These are phyloP conservation scores for Vigna radiata DNA, from an alignment of 306 rosid genomes.

Conservation along the genomic window DNA sequence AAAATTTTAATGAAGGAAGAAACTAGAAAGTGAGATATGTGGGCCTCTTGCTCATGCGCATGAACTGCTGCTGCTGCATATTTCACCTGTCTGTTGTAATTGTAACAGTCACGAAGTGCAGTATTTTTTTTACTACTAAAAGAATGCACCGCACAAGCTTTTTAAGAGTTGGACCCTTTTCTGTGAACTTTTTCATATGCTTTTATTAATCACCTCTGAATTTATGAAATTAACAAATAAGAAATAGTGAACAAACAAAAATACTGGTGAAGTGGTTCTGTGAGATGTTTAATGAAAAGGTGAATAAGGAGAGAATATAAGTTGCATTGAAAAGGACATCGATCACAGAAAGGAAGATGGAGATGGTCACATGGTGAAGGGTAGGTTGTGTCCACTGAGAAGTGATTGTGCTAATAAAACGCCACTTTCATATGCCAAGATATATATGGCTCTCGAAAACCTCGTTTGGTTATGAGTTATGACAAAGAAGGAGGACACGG, in stretches of 20 bases:
- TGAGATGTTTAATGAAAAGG: constrained; percentile 13
- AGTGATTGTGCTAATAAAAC: constrained; percentile 21
- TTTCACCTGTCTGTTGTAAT: background rate
- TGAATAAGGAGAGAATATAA: background rate
- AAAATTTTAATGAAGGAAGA: background rate
- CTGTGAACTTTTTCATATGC: background rate
- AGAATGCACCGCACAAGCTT: background rate
- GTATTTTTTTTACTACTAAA: background rate
- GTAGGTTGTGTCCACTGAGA: background rate
- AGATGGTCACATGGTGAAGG: constrained; percentile 16
- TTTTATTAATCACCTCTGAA: background rate
- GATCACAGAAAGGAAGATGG: constrained; percentile 24
- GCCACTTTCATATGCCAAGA: constrained; percentile 33
- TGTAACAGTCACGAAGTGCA: background rate
- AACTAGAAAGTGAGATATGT: background rate
- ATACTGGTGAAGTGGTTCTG: background rate
- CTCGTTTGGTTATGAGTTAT: constrained; percentile 36
- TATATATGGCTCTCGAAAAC: constrained; percentile 33
- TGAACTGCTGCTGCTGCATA: background rate
- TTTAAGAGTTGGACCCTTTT: background rate
- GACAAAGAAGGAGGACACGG: background rate
- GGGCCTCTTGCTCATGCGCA: constrained; percentile 15
- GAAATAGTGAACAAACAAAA: background rate
- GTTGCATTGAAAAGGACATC: constrained; percentile 30
- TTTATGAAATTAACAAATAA: background rate